phyloP scores from a whole-genome alignment of 768 basidiomycete species.

The Auricularia sp. region DNA sequence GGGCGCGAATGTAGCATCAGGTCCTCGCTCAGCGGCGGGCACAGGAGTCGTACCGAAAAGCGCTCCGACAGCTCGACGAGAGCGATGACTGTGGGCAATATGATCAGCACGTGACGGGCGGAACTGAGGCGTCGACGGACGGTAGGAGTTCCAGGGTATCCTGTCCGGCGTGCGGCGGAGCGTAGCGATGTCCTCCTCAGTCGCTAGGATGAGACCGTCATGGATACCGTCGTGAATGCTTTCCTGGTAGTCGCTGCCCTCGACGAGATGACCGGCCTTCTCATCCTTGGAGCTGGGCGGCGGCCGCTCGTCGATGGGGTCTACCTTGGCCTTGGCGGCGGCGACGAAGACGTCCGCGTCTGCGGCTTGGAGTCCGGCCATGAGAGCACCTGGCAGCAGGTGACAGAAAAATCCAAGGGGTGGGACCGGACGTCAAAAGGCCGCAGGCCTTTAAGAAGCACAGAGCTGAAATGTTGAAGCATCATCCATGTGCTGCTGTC shows the following conservation, averaged over 20 bases:
- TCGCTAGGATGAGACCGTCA: constrained; percentile 11
- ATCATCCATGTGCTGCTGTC: no score
- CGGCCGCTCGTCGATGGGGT: background rate
- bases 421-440: no score
- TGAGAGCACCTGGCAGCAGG: background rate
- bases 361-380: background rate
- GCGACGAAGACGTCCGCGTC: background rate
- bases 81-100: constrained; percentile 14
- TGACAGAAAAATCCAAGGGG: no score
- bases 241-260: background rate
- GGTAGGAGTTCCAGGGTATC: constrained; percentile 25
- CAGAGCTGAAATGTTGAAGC: no score
- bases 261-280: background rate
- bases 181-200: constrained; percentile 15
- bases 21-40: background rate
- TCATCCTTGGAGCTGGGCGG: background rate
- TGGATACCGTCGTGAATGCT: constrained; percentile 1
- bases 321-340: background rate
- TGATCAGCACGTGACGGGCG: background rate
- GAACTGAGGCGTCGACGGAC: constrained; percentile 4
- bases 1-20: background rate
- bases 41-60: constrained; percentile 15
- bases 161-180: constrained; percentile 14
- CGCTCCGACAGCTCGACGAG: constrained; percentile 21
- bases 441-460: no score